These are phyloP conservation scores for Cryptosporidium andersoni DNA, from an alignment of 169 alveolate genomes.

Conservation along the genomic window DNA sequence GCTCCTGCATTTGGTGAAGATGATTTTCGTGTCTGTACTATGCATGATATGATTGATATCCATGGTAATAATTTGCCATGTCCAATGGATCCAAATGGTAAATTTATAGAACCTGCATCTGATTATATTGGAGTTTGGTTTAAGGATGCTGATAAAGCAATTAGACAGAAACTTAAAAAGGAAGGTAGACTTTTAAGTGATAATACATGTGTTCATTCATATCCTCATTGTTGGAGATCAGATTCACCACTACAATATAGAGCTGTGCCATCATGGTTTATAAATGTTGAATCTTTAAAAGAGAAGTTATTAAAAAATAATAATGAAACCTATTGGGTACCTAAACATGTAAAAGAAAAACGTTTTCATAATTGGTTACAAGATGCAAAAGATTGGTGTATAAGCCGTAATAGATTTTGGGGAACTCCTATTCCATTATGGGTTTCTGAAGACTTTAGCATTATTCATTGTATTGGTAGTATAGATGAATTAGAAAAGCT, in stretches of 20 bases:
- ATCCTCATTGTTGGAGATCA: conserved; percentile 99
- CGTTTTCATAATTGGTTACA: conserved; percentile 99
- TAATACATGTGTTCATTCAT: conserved; percentile 89
- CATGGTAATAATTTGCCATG: conserved; percentile 86
- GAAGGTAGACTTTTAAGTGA: conserved; percentile 83
- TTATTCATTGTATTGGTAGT: conserved; percentile 94
- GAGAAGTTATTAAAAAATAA: conserved; percentile 88
- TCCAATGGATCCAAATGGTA: conserved; percentile 92
- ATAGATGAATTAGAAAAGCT: conserved; percentile 83
- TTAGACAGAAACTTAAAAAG: conserved; percentile 86
- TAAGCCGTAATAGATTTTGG: conserved; percentile 98
- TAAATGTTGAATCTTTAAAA: conserved; percentile 93
- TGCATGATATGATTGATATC: conserved; percentile 74
- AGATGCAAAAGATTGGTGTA: conserved; percentile 99
- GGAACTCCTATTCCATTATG: conserved; percentile 99
- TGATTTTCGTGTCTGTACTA: conserved; percentile 87
- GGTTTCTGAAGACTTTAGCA: conserved; percentile 94
- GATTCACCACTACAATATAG: conserved; percentile 98
- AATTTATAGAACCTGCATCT: conserved; percentile 83
- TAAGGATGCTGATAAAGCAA: conserved; percentile 95
- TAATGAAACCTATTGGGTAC: conserved; percentile 94
- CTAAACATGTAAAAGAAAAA: conserved; percentile 94
- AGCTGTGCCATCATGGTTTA: conserved; percentile 98
- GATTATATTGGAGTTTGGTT: conserved; percentile 89
- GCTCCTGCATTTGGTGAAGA: conserved; percentile 98